Base-by-base conservation (phyloP, 768 basidiomycete genomes). In the Naganishia friedmannii region DNA sequence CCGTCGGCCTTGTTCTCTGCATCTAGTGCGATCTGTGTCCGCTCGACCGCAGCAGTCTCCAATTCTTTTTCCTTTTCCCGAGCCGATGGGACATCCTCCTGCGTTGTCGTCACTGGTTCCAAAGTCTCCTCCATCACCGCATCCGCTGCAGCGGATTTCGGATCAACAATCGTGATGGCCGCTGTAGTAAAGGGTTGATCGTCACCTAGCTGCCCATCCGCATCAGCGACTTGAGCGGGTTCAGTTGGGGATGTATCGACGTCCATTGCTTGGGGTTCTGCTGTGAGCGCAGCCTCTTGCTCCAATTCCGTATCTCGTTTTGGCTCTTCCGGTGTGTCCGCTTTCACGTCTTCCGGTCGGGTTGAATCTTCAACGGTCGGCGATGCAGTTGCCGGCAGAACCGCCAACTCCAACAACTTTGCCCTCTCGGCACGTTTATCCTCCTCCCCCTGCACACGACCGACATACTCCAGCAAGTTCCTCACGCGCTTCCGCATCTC, bases 401-500 rank as follows among this genome's bases (percentile, higher is more conserved):
- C 17, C 32, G 75, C 70, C 51, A 79, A 73, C 13, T 77, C 79
- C n/a, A 81, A 53, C 54, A 73, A 34, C 53, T 63, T 72, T 2
- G 77, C 78, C 66, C 80, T 53, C 53, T 79, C 75, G 29, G 65
- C 72, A 32, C 78, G 69, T 66, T 72, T 75, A 19, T 67, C 73
- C 70, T 77, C 78, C 37, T 80, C 81, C 0, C 72, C 57, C 53
- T 80, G 79, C n/a, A 82, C 90, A 69, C 92, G 84, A 32, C 89
- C 90, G n/a, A 96, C 92, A 88, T 91, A 97, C 76, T 96, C 94
- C 23, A 95, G 87, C 57, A 98, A 85, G 53, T 89, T 87, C 42
- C 91, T 85, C 28, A 95, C 91, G 29, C 95, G 88, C 83, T 96
- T 96, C 80, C 92, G 91, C 92, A 98, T 95, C 79, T 97, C 95